Evolutionary conservation across 371 early-diverging fungal genomes (phyloP), one percentile per base, ranked within the genome.

Genomic region (Globomyces sp.): DNA sequence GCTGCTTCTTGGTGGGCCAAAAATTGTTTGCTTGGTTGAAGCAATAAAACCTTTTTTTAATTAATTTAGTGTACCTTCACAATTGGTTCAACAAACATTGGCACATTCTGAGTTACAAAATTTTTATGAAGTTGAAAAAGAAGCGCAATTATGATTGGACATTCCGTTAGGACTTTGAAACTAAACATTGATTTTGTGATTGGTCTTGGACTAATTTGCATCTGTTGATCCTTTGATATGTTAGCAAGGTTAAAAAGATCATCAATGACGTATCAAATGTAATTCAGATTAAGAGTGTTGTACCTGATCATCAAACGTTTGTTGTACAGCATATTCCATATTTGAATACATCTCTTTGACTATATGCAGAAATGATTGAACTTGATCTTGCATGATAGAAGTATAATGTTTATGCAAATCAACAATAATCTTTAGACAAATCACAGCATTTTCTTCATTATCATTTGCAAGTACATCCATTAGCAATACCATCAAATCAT

Each of bases 101-200:
- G 85, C 13, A 96, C 90, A 68, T 92, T 92, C 37, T 83, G 84
- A 34, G 82, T 81, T 13, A 93, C 91, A 58, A 87, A 88, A 49
- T 89, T 87, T 52, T 90, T 83, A 76, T 94, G 85, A 4, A 86
- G 69, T 80, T 96, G 96, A 68, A 97, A 93, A 5, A 97, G 79
- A 9, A 97, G 79, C 0, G 96, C 98, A n/a, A 99, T 91, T 57
- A 98, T 96, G 48, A 96, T 92, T 0, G 99, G 99, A 66, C 95
- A 94, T 71, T 99, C 99, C 0, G 94, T 93, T 70, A 98, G 71
- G 8, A 98, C 96, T 76, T 97, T 98, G 84, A 99, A 98, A 63
- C 94, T 94, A 67, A 80, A 83, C 63, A 50, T 63, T 57, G 57
- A 55, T 9, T 39, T 49, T 53, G 37, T 43, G 45, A 65, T 55